These are phyloP conservation scores for Fusarium incarnatum DNA, from an alignment of 2,329 filamentous ascomycete genomes.

Conservation along the genomic window DNA sequence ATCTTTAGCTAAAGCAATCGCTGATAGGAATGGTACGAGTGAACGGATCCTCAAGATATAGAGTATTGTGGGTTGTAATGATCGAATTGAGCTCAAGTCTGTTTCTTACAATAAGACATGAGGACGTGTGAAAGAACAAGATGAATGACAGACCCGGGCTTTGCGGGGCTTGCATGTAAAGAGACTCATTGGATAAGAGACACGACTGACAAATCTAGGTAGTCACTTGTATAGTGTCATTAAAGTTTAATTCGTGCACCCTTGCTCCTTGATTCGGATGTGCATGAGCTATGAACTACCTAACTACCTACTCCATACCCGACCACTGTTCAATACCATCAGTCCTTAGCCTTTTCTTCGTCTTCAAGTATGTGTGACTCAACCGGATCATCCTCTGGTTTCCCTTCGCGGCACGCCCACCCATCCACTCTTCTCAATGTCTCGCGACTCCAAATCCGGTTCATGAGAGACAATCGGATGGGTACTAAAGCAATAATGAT, in stretches of 20 bases:
- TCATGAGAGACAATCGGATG: conserved; percentile 70
- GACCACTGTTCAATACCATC: conserved; percentile 4
- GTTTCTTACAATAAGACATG: background rate
- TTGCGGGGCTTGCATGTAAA: conserved; percentile 44
- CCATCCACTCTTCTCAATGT: conserved; percentile 61
- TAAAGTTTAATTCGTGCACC: background rate
- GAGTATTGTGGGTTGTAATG: background rate
- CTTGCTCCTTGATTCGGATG: background rate
- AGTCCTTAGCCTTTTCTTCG: conserved; percentile 47
- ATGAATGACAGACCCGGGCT: background rate
- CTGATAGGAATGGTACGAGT: background rate
- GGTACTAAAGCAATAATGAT: conserved; percentile 74
- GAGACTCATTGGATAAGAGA: conserved; percentile 38
- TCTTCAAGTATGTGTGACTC: conserved; percentile 32
- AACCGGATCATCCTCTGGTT: conserved; percentile 60
- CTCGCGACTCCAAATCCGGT: conserved; percentile 68
- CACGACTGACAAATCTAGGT: conserved; percentile 8
- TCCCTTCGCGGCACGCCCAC: conserved; percentile 64
- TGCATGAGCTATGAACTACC: background rate
- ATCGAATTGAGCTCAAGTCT: background rate
- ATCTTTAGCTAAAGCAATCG: background rate
- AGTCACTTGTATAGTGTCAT: background rate
- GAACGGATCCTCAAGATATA: too few relatives aligned
- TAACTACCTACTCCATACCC: background rate
- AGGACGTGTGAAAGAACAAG: background rate